These are phyloP conservation scores for Gyrodon lividus DNA, from an alignment of 768 basidiomycete species.

Conservation along the genomic window DNA sequence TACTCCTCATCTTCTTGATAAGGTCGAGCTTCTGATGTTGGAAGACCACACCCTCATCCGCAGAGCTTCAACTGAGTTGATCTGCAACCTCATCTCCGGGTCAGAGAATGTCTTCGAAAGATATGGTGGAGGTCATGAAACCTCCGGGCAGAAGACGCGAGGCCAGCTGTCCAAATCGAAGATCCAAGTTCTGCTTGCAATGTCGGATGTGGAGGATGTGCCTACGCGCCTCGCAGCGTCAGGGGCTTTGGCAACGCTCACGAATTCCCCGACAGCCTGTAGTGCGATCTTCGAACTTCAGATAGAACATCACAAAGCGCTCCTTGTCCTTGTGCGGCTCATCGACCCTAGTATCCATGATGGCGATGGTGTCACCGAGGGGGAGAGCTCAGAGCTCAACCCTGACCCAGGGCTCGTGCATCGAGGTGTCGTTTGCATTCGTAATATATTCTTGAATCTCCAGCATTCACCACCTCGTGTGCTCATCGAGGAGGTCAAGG, in stretches of 20 bases:
- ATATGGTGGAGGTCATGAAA: conserved; percentile 50
- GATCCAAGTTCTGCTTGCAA: conserved; percentile 77
- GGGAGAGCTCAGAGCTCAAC: conserved; percentile 33
- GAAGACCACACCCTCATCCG: conserved; percentile 83
- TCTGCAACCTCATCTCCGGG: conserved; percentile 86
- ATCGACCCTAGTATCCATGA: conserved; percentile 54
- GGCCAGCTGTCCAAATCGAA: conserved; percentile 46
- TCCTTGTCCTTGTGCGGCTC: conserved; percentile 65
- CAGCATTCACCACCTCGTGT: conserved; percentile 37
- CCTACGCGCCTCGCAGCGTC: conserved; percentile 87
- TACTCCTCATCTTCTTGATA: conserved; percentile 57
- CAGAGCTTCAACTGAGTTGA: conserved; percentile 84
- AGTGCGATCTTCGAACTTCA: conserved; percentile 61
- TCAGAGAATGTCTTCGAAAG: conserved; percentile 73
- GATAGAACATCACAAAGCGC: conserved; percentile 57
- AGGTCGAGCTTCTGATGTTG: conserved; percentile 70
- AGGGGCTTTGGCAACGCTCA: conserved; percentile 84
- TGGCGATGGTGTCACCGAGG: conserved; percentile 33
- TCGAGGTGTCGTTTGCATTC: conserved; percentile 73
- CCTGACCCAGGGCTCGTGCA: conserved; percentile 65
- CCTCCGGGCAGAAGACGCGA: conserved; percentile 43
- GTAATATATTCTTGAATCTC: conserved; percentile 57
- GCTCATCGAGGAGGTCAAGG: conserved; percentile 51
- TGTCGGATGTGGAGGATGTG: conserved; percentile 84
- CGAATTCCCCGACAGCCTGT: conserved; percentile 60